phyloP scores from a whole-genome alignment of 805 yeast species.

The Hanseniaspora opuntiae region DNA sequence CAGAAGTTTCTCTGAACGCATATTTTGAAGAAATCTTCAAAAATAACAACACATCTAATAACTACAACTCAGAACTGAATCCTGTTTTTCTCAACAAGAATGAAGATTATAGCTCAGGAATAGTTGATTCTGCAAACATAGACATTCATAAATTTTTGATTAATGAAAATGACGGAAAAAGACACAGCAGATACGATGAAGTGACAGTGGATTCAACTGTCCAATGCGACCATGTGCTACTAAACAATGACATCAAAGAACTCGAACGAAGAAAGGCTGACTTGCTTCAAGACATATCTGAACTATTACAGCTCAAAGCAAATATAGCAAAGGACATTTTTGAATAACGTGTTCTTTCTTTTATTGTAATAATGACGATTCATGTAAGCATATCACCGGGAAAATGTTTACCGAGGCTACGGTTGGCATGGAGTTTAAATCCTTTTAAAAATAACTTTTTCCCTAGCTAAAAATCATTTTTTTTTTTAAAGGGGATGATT shows the following conservation, averaged over 20 bases:
- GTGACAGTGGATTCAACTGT: not conserved
- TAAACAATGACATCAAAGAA: not conserved
- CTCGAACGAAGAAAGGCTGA: constrained; percentile 1
- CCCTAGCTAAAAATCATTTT: not conserved
- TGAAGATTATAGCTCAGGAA: not conserved
- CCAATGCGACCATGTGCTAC: not conserved
- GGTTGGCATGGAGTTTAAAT: not conserved
- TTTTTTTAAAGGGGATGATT: not conserved
- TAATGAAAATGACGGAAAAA: not conserved
- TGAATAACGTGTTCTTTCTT: not conserved
- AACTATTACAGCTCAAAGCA: not conserved
- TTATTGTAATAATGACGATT: not conserved
- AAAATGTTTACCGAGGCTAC: not conserved
- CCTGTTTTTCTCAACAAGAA: not conserved
- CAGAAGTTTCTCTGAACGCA: not conserved
- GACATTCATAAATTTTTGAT: not conserved
- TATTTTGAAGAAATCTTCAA: not conserved
- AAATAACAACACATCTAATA: not conserved
- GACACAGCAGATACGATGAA: not conserved
- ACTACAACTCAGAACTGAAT: not conserved
- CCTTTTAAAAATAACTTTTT: not conserved
- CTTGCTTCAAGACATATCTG: not conserved
- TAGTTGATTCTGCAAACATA: not conserved
- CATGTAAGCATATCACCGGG: not conserved
- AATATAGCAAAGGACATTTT: not conserved